These are phyloP conservation scores for Cordyceps pruinosa DNA, from an alignment of 2,329 filamentous ascomycete species.

Conservation along the genomic window DNA sequence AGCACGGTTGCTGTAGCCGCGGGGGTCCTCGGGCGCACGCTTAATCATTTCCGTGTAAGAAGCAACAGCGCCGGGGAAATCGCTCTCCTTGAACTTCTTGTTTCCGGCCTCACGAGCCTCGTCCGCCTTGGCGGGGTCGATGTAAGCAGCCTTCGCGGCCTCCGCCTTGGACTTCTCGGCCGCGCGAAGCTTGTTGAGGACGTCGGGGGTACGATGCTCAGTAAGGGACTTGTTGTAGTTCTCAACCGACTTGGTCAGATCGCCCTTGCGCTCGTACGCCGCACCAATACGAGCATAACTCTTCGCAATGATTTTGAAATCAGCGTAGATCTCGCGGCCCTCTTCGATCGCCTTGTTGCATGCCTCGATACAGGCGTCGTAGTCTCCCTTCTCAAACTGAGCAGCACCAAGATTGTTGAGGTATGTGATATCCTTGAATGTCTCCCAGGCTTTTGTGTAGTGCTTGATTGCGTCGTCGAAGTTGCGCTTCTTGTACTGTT, in stretches of 20 bases:
- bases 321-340: conserved; percentile 80
- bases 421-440: conserved; percentile 94
- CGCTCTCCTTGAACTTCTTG: conserved; percentile 91
- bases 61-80: conserved; percentile 91
- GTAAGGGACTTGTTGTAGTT: conserved; percentile 92
- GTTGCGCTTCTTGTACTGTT: conserved; percentile 96
- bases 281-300: conserved; percentile 92
- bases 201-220: conserved; percentile 92
- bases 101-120: conserved; percentile 93
- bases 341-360: conserved; percentile 87
- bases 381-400: conserved; percentile 94
- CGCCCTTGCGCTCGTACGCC: conserved; percentile 86
- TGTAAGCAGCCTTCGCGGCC: conserved; percentile 68
- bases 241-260: conserved; percentile 71
- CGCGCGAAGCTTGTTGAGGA: conserved; percentile 83
- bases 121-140: conserved; percentile 88
- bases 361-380: conserved; percentile 74
- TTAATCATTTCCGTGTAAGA: conserved; percentile 97
- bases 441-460: conserved; percentile 91
- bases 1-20: conserved; percentile 95
- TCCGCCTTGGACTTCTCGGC: conserved; percentile 83
- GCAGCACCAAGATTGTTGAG: conserved; percentile 93
- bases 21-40: conserved; percentile 83
- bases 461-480: conserved; percentile 93
- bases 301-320: conserved; percentile 98